Conservation (phyloP, 768 basidiomycete genomes). For the Suillus brevipes region DNA sequence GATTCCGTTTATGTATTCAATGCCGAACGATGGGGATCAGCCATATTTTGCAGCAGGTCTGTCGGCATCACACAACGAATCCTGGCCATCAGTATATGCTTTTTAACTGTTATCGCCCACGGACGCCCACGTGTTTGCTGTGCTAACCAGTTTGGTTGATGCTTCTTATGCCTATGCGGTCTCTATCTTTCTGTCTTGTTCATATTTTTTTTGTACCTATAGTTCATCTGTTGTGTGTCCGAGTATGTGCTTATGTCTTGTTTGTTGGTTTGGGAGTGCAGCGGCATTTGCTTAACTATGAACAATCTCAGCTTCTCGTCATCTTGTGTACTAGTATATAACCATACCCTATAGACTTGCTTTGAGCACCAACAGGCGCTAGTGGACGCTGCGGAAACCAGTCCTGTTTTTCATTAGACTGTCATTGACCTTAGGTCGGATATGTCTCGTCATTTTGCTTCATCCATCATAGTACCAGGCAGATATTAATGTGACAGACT, state of each 20-base stretch:
- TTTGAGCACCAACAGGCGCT: background rate
- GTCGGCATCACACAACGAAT: slow-evolving; percentile 1
- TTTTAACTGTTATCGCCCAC: background rate
- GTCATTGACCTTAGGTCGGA: background rate
- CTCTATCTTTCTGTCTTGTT: background rate
- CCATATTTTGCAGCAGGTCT: background rate
- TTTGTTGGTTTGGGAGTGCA: slow-evolving; percentile 2
- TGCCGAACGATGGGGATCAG: slow-evolving; percentile 14
- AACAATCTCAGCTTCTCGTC: slow-evolving; percentile 13
- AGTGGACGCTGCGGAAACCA: background rate
- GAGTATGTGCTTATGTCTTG: slow-evolving; percentile 5
- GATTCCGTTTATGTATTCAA: slow-evolving; percentile 21
- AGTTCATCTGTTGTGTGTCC: background rate
- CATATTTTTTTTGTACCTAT: slow-evolving; percentile 7
- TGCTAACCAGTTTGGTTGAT: background rate
- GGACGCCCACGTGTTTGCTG: background rate
- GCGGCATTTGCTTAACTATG: slow-evolving; percentile 3
- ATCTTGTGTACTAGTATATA: background rate
- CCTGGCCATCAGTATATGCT: slow-evolving; percentile 9
- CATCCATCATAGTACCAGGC: background rate
- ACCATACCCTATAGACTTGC: slow-evolving; percentile 17
- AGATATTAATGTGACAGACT: slow-evolving; percentile 1
- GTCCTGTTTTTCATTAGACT: background rate
- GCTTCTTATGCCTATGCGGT: slow-evolving; percentile 6
- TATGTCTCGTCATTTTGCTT: background rate